Evolutionary conservation across 2,329 filamentous ascomycete genomes (phyloP), one percentile per base, ranked within the genome.

Genomic region (Achaetomium macrosporum): DNA sequence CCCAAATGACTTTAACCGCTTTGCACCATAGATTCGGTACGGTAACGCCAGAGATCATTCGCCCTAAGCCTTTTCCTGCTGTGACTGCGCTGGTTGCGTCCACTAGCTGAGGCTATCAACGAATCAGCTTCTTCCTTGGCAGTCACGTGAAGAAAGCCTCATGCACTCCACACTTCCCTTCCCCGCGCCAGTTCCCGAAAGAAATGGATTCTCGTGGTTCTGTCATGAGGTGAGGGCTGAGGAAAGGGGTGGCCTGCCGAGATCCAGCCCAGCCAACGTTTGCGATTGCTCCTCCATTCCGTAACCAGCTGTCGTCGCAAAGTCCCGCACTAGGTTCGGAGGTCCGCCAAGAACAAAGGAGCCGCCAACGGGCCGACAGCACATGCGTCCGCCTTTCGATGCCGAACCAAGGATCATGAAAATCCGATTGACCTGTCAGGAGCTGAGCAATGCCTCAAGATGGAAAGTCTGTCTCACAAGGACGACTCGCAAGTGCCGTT

Each of bases 131-230:
- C 9, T 20, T 25, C 16, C 48, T 57, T 56, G 43, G 41, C 41
- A 9, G 15, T 63, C 61, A 63, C 61, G 61, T 63, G 61, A 42
- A 2, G 3, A 16, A n/a, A 8, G n/a, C 2, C 3, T 4, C 16
- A 39, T 63, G 61, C 55, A 57, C 61, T 57, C 61, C 61, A 63
- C 60, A 56, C 39, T 49, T 53, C 47, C 46, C 43, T 56, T 53
- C 51, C 47, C 47, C 49, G 44, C 49, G 51, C 53, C 51, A 53
- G 50, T 55, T 55, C 51, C 53, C 41, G 51, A 30, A 42, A 19
- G 31, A 42, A 16, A 37, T 40, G 40, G 13, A 41, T 47, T 50
- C 47, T 50, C 29, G 39, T 46, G 30, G 30, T 25, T 25, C 25
- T 7, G 25, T 25, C 7, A 4, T 25, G n/a, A n/a, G n/a, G n/a